Evolutionary conservation across 306 rosid genomes (phyloP).

Genomic region (Rosa chinensis): DNA sequence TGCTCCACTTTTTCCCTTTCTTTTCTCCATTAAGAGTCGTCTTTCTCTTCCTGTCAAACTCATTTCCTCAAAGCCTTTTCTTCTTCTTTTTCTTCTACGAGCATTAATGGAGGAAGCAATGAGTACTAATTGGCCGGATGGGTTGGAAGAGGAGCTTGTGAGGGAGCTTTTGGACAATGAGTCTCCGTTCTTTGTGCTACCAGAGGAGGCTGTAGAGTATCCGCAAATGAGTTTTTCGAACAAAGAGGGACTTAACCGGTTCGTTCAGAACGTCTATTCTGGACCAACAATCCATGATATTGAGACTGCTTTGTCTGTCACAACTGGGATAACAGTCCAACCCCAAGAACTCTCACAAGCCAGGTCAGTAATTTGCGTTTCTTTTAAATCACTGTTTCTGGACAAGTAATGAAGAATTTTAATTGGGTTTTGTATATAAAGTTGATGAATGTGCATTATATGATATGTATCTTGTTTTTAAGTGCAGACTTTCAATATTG

Average conservation of each 20-base stretch:
- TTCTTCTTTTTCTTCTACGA: slow-evolving; percentile 16
- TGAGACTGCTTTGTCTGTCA: slow-evolving; percentile 61
- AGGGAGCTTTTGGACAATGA: slow-evolving; percentile 69
- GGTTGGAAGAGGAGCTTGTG: slow-evolving; percentile 66
- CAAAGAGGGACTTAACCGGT: slow-evolving; percentile 33
- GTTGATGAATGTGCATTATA: background rate
- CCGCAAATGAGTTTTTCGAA: slow-evolving; percentile 7
- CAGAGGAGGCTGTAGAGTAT: slow-evolving; percentile 25
- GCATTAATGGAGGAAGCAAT: slow-evolving; percentile 41
- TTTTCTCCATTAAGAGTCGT: slow-evolving; percentile 18
- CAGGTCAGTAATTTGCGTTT: slow-evolving; percentile 32
- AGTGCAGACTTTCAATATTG: slow-evolving; percentile 52
- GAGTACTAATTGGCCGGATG: slow-evolving; percentile 46
- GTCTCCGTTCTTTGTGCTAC: slow-evolving; percentile 49
- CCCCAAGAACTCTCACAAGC: slow-evolving; percentile 46
- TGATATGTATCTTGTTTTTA: background rate
- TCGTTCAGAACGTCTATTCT: slow-evolving; percentile 54
- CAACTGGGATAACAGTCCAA: slow-evolving; percentile 36
- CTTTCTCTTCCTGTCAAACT: slow-evolving; percentile 6
- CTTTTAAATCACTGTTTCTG: background rate
- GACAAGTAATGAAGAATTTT: background rate
- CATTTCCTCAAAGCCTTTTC: background rate
- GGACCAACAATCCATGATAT: slow-evolving; percentile 75
- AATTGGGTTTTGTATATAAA: background rate
- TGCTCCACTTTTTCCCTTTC: slow-evolving; percentile 56